Base-by-base conservation (phyloP, 352 stramenopile species). In the Peronosclerospora sorghi region DNA sequence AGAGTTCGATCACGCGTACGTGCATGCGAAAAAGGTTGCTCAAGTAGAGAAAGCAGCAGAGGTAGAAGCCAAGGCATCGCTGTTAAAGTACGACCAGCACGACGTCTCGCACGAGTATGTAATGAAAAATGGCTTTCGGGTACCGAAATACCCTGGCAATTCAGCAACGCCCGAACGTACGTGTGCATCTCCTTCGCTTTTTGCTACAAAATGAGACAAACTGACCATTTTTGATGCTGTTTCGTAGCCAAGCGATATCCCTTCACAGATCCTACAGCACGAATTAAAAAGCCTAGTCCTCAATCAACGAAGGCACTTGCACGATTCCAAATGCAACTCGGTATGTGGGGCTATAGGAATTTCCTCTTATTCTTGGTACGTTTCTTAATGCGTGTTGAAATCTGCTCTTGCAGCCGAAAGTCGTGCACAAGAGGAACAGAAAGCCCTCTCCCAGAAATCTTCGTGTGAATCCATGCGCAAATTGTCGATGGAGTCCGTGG, bases 71-170 rank as follows among this genome's bases (percentile, higher is more conserved):
- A 82, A 82, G 45, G 64, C 58, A 0, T 52, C 58, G 26, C 48
- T 82, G 4, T 51, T 68, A 9, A 64, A 82, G 41, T 82, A 67
- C 43, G 69, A 71, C n/a, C 62, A 75, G 54, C 62, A 67, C 18
- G 59, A 83, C 24, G 54, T 72, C 2, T 58, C 59, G 4, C 65
- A 83, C 34, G 60, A 83, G 32, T 69, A 73, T 55, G 48, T 67
- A 8, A 82, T 85, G 73, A 67, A 64, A 28, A 85, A 85, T 36
- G 73, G 73, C 19, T 51, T 82, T 2, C 65, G 64, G 45, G 51
- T 77, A 14, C 59, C 50, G 1, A 73, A 83, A 47, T 46, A 56
- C 17, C 26, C 55, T 32, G 35, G 17, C 2, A 34, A 4, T 15
- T 37, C 29, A 5, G 44, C 17, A 28, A 56, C 32, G 2, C 45